Percentiles rank a stretch among this genome's conserved stretches.
These are phyloP conservation scores for Pueraria montana DNA, from an alignment of 306 rosid species.

Conservation along the genomic window DNA sequence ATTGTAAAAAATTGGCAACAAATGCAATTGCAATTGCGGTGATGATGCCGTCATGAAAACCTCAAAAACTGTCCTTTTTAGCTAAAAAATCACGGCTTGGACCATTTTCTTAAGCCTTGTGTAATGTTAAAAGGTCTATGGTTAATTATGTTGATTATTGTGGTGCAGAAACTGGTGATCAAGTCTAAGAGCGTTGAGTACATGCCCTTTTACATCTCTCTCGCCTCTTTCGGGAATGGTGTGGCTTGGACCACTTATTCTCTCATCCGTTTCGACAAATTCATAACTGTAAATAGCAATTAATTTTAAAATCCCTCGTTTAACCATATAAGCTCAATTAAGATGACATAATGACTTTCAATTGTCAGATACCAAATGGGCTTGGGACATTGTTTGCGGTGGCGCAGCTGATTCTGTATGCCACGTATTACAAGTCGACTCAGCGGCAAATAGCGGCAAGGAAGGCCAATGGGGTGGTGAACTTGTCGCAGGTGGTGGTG, in stretches of 20 bases:
- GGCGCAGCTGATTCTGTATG: constrained; percentile 80
- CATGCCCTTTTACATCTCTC: constrained; percentile 84
- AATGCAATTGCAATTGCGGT: too few species aligned
- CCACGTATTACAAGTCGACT: constrained; percentile 81
- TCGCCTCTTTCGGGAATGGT: constrained; percentile 77
- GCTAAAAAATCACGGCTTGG: too few species aligned
- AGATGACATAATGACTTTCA: background rate
- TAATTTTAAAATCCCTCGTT: background rate
- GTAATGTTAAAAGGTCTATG: too few species aligned
- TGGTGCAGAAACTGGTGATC: constrained; percentile 82
- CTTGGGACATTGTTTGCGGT: constrained; percentile 66
- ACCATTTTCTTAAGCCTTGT: too few species aligned
- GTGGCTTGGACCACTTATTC: constrained; percentile 86
- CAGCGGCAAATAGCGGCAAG: constrained; percentile 65
- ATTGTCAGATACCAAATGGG: constrained; percentile 85
- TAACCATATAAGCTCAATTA: background rate
- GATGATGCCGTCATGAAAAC: too few species aligned
- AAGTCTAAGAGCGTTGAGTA: constrained; percentile 87
- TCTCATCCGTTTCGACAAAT: constrained; percentile 79
- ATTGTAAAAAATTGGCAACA: too few species aligned
- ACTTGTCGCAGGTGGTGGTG: constrained; percentile 56
- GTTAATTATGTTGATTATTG: background rate
- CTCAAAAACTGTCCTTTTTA: too few species aligned
- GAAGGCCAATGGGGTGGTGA: constrained; percentile 48
- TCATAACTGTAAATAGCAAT: constrained; percentile 59